Percentiles rank a stretch among this genome's conserved stretches.
Evolutionary conservation across 352 stramenopile species (phyloP).

Genomic region (Pythium apleroticum): DNA sequence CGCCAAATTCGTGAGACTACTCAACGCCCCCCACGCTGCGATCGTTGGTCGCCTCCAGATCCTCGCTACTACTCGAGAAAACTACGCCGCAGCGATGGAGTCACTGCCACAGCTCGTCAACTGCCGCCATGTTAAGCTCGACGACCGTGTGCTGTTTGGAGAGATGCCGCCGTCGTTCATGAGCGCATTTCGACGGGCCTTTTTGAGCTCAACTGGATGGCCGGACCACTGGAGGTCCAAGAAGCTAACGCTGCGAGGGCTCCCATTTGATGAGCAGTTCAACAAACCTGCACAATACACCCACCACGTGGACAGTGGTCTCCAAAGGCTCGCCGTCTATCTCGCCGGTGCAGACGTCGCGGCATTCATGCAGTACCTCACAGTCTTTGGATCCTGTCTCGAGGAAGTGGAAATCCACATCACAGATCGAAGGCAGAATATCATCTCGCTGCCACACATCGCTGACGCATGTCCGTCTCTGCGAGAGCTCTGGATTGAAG

Average conservation of each 20-base stretch:
- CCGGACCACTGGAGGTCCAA: not conserved
- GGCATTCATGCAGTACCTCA: not conserved
- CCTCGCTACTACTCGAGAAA: not conserved
- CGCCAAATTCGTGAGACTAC: not conserved
- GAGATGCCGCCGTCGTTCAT: slow-evolving; percentile 1
- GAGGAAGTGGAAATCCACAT: not conserved
- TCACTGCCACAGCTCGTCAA: not conserved
- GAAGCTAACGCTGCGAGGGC: not conserved
- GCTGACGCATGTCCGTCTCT: not conserved
- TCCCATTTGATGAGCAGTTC: not conserved
- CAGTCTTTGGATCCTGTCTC: not conserved
- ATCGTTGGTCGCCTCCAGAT: not conserved
- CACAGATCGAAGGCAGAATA: not conserved
- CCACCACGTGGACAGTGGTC: not conserved
- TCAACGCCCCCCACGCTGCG: not conserved
- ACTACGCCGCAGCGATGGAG: not conserved
- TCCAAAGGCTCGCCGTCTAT: not conserved
- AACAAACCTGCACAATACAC: not conserved
- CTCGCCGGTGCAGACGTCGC: not conserved
- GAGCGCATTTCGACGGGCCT: not conserved
- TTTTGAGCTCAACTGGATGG: not conserved
- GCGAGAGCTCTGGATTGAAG: not conserved
- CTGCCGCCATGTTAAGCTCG: not conserved
- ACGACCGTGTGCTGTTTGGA: not conserved
- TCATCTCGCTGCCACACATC: not conserved